Evolutionary conservation across 2,329 filamentous ascomycete species (phyloP).

Genomic region (Cryphonectria naterciae): DNA sequence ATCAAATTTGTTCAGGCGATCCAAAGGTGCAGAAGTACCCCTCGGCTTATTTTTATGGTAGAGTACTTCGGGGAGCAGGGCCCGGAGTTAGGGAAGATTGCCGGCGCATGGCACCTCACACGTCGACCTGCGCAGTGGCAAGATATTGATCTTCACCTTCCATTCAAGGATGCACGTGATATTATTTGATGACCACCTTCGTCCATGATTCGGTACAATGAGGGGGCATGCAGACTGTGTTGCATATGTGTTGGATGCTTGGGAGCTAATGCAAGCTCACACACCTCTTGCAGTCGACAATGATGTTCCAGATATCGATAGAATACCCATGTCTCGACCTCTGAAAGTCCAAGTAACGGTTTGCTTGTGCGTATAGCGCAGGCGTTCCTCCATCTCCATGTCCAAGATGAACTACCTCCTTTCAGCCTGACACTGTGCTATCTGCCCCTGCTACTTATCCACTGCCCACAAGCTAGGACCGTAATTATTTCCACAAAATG

Average conservation of each 20-base stretch:
- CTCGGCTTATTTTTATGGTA: conserved; percentile 8
- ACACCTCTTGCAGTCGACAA: background rate
- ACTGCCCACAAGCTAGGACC: conserved; percentile 19
- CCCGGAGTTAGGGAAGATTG: conserved; percentile 6
- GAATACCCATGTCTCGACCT: background rate
- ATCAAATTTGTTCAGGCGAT: background rate
- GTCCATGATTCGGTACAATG: background rate
- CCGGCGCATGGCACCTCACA: background rate
- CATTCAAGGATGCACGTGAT: background rate
- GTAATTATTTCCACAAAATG: conserved; percentile 29
- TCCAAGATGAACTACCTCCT: no score
- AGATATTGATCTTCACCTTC: background rate
- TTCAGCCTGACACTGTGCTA: background rate
- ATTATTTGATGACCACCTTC: background rate
- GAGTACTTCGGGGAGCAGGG: conserved; percentile 3
- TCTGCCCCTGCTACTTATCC: conserved; percentile 1
- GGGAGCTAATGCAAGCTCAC: background rate
- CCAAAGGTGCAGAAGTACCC: background rate
- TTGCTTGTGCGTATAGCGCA: background rate
- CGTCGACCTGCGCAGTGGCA: background rate
- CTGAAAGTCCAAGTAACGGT: background rate
- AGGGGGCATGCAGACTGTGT: background rate
- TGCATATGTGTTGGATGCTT: background rate
- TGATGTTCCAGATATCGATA: background rate
- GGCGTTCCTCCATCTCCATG: background rate